phyloP scores from a whole-genome alignment of 345 rosid species.

The Sonneratia alba region DNA sequence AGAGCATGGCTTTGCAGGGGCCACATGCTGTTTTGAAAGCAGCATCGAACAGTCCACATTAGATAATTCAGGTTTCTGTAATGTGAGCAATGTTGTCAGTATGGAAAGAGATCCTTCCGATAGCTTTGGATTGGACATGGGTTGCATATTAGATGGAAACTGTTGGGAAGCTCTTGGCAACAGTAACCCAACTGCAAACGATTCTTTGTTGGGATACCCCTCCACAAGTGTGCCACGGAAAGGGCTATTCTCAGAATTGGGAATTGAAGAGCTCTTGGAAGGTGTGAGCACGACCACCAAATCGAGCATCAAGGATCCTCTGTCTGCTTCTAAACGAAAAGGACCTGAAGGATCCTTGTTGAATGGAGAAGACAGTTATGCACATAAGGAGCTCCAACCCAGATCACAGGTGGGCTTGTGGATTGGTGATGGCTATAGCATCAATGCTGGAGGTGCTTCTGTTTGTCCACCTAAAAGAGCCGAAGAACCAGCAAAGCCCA shows the following conservation, averaged over 20 bases:
- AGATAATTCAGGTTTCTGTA: not conserved
- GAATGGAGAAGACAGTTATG: conserved; percentile 9
- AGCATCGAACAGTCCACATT: conserved; percentile 19
- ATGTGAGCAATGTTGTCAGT: conserved; percentile 11
- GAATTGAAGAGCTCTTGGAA: conserved; percentile 48
- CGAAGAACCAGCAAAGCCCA: conserved; percentile 41
- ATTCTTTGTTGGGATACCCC: conserved; percentile 20
- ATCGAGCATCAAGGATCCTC: conserved; percentile 26
- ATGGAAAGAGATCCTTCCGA: conserved; percentile 38
- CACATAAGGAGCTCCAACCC: conserved; percentile 19
- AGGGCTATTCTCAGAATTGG: conserved; percentile 74
- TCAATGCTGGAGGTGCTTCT: conserved; percentile 31
- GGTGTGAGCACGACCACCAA: conserved; percentile 30
- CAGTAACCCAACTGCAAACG: not conserved
- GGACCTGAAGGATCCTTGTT: not conserved
- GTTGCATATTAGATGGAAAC: not conserved
- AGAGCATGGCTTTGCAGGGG: conserved; percentile 17
- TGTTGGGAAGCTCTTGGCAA: not conserved
- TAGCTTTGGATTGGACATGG: conserved; percentile 27
- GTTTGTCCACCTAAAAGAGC: conserved; percentile 28
- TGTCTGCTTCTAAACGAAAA: conserved; percentile 37
- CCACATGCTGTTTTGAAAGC: conserved; percentile 10
- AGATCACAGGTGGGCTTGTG: conserved; percentile 51
- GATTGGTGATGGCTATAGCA: conserved; percentile 73
- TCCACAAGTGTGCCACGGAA: conserved; percentile 25